Percentiles rank a stretch among this genome's conserved stretches.
These are phyloP conservation scores for Dothistroma pini DNA, from an alignment of 2,329 filamentous ascomycete species.

Conservation along the genomic window DNA sequence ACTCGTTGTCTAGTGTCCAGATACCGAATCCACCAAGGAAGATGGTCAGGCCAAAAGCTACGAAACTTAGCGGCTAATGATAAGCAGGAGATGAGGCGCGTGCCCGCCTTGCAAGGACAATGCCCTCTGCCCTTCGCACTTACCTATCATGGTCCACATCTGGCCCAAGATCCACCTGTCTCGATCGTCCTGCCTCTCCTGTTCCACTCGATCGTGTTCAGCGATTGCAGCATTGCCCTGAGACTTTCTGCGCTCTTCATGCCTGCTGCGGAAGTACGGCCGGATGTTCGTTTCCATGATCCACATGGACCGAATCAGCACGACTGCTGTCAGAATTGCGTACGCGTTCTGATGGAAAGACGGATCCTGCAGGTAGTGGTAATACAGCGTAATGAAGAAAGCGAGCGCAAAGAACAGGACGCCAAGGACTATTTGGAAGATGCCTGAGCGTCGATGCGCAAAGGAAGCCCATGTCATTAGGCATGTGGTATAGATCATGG, in stretches of 20 bases:
- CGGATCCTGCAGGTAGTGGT: constrained; percentile 78
- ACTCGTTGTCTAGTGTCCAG: constrained; percentile 77
- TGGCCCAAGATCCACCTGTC: constrained; percentile 57
- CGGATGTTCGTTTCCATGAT: constrained; percentile 68
- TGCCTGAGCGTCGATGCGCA: constrained; percentile 58
- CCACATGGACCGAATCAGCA: constrained; percentile 70
- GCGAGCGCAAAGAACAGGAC: constrained; percentile 51
- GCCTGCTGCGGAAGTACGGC: constrained; percentile 49
- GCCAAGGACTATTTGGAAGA: constrained; percentile 54
- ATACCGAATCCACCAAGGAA: constrained; percentile 73
- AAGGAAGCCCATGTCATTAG: constrained; percentile 72
- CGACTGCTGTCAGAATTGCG: constrained; percentile 64
- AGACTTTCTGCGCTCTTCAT: constrained; percentile 37
- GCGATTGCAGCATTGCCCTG: constrained; percentile 21
- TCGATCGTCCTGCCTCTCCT: constrained; percentile 51
- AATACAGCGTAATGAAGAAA: constrained; percentile 71
- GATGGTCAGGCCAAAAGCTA: constrained; percentile 58
- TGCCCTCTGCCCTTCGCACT: no score
- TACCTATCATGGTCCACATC: constrained; percentile 71
- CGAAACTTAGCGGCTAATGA: no score
- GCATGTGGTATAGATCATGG: constrained; percentile 69
- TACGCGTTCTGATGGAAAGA: constrained; percentile 80
- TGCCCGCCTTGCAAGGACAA: no score
- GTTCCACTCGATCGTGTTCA: constrained; percentile 33
- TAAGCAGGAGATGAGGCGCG: no score